Evolutionary conservation across 2,329 filamentous ascomycete species (phyloP), one percentile per base, ranked within the genome.

Genomic region (Phialocephala sp.): DNA sequence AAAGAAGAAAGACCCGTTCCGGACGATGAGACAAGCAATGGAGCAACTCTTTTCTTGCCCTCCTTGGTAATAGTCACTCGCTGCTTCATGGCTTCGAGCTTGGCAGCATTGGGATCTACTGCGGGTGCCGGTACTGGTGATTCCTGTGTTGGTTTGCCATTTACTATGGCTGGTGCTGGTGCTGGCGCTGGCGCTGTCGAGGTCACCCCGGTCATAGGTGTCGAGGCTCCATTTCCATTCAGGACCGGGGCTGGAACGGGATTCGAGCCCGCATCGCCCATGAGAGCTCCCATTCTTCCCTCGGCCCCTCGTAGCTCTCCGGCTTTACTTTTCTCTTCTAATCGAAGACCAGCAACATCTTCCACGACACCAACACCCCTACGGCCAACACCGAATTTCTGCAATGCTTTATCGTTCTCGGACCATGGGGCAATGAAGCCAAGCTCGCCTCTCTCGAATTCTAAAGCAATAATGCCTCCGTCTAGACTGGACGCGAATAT

Each of bases 271-370:
- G 86, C 85, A 75, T 97, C 94, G 6, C 94, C 94, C 95, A 99
- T 99, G 43, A 99, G 80, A n/a, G 94, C 94, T 14, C 95, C 95
- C 95, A 99, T 99, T 70, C 94, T 88, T 1, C 93, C 95, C 79
- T 99, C 92, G 0, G 94, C 94, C 5, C 91, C 94, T 69, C 90
- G 92, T 37, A 94, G 85, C 77, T 99, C 95, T 24, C 91, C 94
- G 52, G 91, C 93, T 76, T 96, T 97, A 79, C 93, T 97, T 76
- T 90, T 91, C 72, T 96, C 93, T 79, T 99, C 95, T 0, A 99
- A 81, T 43, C 92, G 84, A 52, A 98, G 80, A 0, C 93, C 92
- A 73, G 97, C 93, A 0, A 97, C 92, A 67, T 96, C 94, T 78
- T 99, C 95, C 6, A 95, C 87, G 59, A 98, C 93, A 1, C 94